A percentile compares a stretch with the other conserved stretches of the same genome.
phyloP scores from a whole-genome alignment of 2,329 filamentous ascomycete genomes.

The Neospermospora avenae region DNA sequence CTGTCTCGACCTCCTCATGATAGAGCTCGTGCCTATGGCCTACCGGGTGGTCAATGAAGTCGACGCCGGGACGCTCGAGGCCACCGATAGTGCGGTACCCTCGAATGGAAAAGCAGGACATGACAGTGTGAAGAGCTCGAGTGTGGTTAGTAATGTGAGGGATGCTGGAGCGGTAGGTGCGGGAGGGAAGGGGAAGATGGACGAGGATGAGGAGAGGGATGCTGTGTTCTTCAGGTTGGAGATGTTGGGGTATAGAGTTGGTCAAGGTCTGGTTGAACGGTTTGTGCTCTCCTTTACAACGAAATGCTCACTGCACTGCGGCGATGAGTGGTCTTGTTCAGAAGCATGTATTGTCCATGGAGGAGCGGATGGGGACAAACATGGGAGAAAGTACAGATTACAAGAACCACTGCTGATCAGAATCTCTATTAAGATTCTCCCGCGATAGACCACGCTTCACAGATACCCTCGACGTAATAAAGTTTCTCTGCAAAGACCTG shows the following conservation, averaged over 20 bases:
- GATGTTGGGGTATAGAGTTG: constrained; percentile 82
- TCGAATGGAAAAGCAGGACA: constrained; percentile 2
- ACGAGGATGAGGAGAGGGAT: constrained; percentile 81
- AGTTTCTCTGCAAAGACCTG: constrained; percentile 97
- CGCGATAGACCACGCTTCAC: constrained; percentile 82
- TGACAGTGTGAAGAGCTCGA: constrained; percentile 22
- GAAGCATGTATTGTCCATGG: background rate
- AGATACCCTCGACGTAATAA: constrained; percentile 92
- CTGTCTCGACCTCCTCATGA: constrained; percentile 89
- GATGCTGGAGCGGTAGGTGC: constrained; percentile 68
- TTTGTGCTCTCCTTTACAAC: constrained; percentile 40
- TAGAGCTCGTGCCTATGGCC: constrained; percentile 93
- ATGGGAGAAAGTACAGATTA: background rate
- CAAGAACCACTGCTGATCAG: background rate
- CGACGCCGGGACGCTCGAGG: constrained; percentile 13
- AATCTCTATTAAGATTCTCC: constrained; percentile 58
- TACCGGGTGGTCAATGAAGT: constrained; percentile 75
- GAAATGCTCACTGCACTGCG: background rate
- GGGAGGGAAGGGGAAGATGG: constrained; percentile 40
- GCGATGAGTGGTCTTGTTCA: background rate
- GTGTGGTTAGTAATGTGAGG: constrained; percentile 13
- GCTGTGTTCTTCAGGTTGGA: constrained; percentile 84
- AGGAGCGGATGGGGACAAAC: background rate
- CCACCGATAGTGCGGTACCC: background rate
- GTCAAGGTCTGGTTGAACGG: constrained; percentile 88